Evolutionary conservation across 1,139 yeast species (phyloP).

Genomic region (Nakaseomyces glabratus): DNA sequence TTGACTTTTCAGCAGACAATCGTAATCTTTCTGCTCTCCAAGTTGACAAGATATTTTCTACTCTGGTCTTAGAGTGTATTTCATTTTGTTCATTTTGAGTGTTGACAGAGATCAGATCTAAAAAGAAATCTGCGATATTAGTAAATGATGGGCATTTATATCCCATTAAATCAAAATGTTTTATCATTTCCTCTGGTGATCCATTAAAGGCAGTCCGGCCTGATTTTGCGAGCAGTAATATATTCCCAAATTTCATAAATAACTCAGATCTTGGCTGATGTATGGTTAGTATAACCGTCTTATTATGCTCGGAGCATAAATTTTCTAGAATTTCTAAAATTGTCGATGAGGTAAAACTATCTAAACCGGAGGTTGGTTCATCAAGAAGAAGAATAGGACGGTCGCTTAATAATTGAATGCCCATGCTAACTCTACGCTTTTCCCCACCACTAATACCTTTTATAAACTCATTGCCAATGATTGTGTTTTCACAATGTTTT

Average conservation of each 20-base stretch:
- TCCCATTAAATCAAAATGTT: slow-evolving; percentile 40
- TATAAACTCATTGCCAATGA: slow-evolving; percentile 61
- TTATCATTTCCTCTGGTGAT: slow-evolving; percentile 35
- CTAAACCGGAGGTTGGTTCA: slow-evolving; percentile 86
- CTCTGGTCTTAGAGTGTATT: slow-evolving; percentile 31
- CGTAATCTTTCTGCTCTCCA: slow-evolving; percentile 37
- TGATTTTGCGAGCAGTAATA: slow-evolving; percentile 60
- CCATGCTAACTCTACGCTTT: slow-evolving; percentile 73
- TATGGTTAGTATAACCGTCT: slow-evolving; percentile 69
- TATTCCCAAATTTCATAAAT: slow-evolving; percentile 54
- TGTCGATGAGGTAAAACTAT: slow-evolving; percentile 68
- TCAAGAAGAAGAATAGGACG: slow-evolving; percentile 69
- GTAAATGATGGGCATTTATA: slow-evolving; percentile 48
- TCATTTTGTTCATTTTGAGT: slow-evolving; percentile 27
- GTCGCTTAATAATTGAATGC: slow-evolving; percentile 61
- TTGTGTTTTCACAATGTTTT: slow-evolving; percentile 66
- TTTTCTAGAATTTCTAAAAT: slow-evolving; percentile 53
- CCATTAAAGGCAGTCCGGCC: slow-evolving; percentile 65
- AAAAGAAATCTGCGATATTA: slow-evolving; percentile 63
- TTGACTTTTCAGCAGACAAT: slow-evolving; percentile 4
- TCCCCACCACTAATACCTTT: slow-evolving; percentile 88
- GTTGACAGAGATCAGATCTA: slow-evolving; percentile 53
- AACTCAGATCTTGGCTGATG: slow-evolving; percentile 76
- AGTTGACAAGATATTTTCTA: slow-evolving; percentile 37
- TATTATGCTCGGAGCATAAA: slow-evolving; percentile 47